Evolutionary conservation across 2,329 filamentous ascomycete genomes (phyloP), one percentile per base, ranked within the genome.

Genomic region (Orbilia quercus): DNA sequence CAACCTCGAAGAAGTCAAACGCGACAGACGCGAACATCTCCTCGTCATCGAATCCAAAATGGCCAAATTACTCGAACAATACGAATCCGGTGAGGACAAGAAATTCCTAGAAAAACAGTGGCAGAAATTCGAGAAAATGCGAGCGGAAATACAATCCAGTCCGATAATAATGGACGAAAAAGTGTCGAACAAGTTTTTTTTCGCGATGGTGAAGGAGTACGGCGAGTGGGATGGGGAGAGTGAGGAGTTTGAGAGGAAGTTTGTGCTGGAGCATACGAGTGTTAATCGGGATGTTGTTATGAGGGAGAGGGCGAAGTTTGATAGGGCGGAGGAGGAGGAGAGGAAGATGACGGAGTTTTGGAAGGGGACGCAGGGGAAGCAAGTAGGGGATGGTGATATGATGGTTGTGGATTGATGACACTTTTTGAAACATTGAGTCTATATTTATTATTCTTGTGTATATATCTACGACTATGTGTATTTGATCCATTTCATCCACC

Each of bases 1-100:
- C 0, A 72, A 72, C 28, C 67, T 72, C 11, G 59, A 72, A 48
- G 67, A 72, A 22, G 22, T 53, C 7, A 72, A 65, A 34, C 47
- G 36, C 4, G 23, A 36, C n/a, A 59, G 67, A 11, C 44, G 59
- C 16, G 67, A 72, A 23, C 51, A 54, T 11, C 42, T 65, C 7
- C 31, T 53, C 0, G 25, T 45, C 12, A 34, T 47, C 20, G 44
- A 65, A 23, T 23, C 25, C n/a, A 18, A 45, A 2, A 11, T 40
- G 5, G 48, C 34, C 3, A 45, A 12, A 5, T 7, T 31, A 1
- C 31, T 63, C 0, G 7, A 40, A 12, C 59, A 65, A 38, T 60
- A 54, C 38, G 12, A 60, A 2, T 14, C 47, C n/a, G 36, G 36
- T 6, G 18, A 51, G 7, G 45, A 65, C 7, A 20, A 36, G 1